phyloP scores from a whole-genome alignment of 306 rosid genomes.

The Ammopiptanthus mongolicus region DNA sequence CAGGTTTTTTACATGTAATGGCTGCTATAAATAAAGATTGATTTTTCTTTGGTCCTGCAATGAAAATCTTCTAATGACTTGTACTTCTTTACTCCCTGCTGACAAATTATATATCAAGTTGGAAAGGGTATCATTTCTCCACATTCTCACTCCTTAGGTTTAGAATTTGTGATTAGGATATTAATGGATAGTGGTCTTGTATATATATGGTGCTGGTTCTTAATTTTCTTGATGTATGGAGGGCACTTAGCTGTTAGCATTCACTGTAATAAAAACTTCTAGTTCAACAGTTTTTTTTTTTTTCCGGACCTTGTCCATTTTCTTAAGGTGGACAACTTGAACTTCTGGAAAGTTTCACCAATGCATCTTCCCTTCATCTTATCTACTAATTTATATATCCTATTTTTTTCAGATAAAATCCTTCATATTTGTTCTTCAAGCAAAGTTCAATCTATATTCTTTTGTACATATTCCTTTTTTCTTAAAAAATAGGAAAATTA shows the following conservation, averaged over 20 bases:
- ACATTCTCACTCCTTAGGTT: not conserved
- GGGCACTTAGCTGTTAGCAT: not conserved
- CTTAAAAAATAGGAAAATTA: not conserved
- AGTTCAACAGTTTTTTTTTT: not conserved
- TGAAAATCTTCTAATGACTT: too few relatives aligned
- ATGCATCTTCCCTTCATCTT: not conserved
- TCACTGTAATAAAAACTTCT: not conserved
- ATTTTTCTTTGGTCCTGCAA: too few relatives aligned
- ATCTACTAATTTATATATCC: not conserved
- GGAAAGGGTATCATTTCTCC: not conserved
- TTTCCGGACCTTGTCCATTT: not conserved
- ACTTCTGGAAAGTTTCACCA: not conserved
- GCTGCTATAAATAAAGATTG: too few relatives aligned
- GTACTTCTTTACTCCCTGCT: not conserved
- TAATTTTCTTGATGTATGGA: constrained; percentile 10
- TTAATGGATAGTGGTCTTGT: not conserved
- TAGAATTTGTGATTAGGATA: not conserved
- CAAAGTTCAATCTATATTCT: not conserved
- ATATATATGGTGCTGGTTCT: not conserved
- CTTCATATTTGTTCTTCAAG: not conserved
- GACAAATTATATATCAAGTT: not conserved
- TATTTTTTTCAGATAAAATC: not conserved
- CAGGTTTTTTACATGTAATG: too few relatives aligned
- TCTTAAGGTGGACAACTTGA: not conserved
- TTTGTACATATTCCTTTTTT: not conserved